A percentile compares a stretch with the other conserved stretches of the same genome.
Conservation (phyloP, 2,329 filamentous ascomycete species). For the Metarhizium sp. region DNA sequence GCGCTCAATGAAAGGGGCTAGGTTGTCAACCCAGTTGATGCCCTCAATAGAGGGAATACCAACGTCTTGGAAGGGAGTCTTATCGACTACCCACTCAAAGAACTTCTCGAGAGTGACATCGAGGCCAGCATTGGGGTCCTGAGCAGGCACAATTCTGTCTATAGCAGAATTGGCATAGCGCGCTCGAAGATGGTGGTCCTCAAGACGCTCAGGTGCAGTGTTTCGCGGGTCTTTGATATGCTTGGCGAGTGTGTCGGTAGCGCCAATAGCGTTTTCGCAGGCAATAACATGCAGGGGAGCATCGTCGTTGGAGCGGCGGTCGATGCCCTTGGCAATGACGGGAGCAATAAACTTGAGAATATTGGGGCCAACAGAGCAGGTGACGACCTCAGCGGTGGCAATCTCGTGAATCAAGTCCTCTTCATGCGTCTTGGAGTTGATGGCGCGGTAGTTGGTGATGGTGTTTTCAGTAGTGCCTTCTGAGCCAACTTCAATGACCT, state of each 20-base stretch:
- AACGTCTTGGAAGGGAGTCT: conserved; percentile 67
- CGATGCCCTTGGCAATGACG: conserved; percentile 89
- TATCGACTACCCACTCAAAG: conserved; percentile 97
- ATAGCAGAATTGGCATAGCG: conserved; percentile 97
- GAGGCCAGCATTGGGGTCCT: conserved; percentile 69
- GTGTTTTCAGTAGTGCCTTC: conserved; percentile 72
- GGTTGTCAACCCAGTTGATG: conserved; percentile 86
- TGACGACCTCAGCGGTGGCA: conserved; percentile 78
- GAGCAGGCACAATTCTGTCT: conserved; percentile 93
- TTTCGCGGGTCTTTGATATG: conserved; percentile 70
- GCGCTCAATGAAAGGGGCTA: conserved; percentile 94
- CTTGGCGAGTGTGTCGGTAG: conserved; percentile 76
- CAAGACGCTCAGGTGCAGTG: conserved; percentile 58
- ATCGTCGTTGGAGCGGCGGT: conserved; percentile 53
- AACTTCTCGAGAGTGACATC: conserved; percentile 97
- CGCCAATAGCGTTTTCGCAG: conserved; percentile 95
- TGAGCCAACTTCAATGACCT: conserved; percentile 83
- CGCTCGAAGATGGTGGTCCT: conserved; percentile 62
- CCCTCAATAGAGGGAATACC: conserved; percentile 65
- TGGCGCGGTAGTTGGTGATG: conserved; percentile 92
- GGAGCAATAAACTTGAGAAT: conserved; percentile 95
- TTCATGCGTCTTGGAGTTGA: conserved; percentile 88
- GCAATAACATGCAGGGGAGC: conserved; percentile 84
- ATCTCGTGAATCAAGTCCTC: conserved; percentile 77
- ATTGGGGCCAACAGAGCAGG: conserved; percentile 93